phyloP scores from a whole-genome alignment of 2,329 filamentous ascomycete species.

The Drechslerella coelobrocha region DNA sequence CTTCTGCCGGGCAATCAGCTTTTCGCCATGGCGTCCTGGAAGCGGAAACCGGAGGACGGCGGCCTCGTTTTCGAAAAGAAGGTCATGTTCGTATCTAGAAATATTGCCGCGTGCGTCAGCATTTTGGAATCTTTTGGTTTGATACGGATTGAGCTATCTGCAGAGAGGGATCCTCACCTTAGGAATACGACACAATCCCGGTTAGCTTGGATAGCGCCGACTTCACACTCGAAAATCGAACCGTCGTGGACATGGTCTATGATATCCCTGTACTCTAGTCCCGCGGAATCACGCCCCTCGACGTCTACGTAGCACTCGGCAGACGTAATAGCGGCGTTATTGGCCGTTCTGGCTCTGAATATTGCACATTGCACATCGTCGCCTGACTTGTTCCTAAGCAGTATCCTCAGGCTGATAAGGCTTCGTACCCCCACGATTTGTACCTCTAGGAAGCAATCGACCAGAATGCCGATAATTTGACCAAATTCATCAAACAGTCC shows the following conservation, averaged over 20 bases:
- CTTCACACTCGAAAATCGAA: slow-evolving; percentile 36
- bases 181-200: slow-evolving; percentile 38
- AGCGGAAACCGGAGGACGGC: slow-evolving; percentile 41
- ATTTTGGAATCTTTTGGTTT: slow-evolving; percentile 5
- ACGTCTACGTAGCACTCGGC: slow-evolving; percentile 43
- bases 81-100: slow-evolving; percentile 44
- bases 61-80: slow-evolving; percentile 30
- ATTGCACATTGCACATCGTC: slow-evolving; percentile 19
- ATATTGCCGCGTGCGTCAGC: background rate
- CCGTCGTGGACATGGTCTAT: slow-evolving; percentile 29
- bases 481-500: slow-evolving; percentile 49
- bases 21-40: slow-evolving; percentile 40
- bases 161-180: slow-evolving; percentile 9
- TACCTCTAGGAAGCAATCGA: slow-evolving; percentile 40
- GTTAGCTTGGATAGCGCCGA: slow-evolving; percentile 26
- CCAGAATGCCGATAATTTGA: slow-evolving; percentile 32
- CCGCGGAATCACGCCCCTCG: slow-evolving; percentile 3
- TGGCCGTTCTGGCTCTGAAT: slow-evolving; percentile 36
- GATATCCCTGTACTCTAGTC: slow-evolving; percentile 31
- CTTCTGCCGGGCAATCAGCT: slow-evolving; percentile 41
- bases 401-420: slow-evolving; percentile 36
- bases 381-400: slow-evolving; percentile 41
- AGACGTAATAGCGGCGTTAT: slow-evolving; percentile 27
- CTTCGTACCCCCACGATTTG: slow-evolving; percentile 35
- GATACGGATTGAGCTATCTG: background rate